Base-by-base conservation (phyloP, 2,329 filamentous ascomycete species). In the Clarireedia monteithiana region DNA sequence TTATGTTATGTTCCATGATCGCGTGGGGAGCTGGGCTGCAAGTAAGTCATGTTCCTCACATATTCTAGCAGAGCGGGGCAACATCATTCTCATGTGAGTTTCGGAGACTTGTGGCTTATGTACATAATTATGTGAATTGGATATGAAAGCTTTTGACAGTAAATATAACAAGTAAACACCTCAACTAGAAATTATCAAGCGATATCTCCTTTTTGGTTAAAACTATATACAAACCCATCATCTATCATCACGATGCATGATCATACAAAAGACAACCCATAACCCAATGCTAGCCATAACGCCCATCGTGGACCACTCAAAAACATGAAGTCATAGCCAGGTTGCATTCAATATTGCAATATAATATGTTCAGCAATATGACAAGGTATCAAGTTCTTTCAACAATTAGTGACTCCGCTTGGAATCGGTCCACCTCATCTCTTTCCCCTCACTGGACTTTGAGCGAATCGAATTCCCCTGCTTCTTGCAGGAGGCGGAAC, bases 381-480 rank as follows among this genome's bases (percentile, higher is more conserved):
- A 27, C 23, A n/a, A 26, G 27, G 17, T 45, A 53, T 17, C 30
- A 39, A 53, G 20, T 20, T 45, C 44, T 27, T 27, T 53, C 10
- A 4, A 39, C 23, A 50, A 50, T 48, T 34, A 48, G 36, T 26
- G 40, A n/a, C 7, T 20, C 3, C 5, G 15, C 12, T 23, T 40
- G 12, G 23, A 20, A 53, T 46, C n/a, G 46, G 17, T 34, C 46
- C 30, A 27, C 17, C 26, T 20, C 20, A 20, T 26, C 49, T 52
- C 53, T 51, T 56, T 46, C 55, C 49, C 50, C 58, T 61, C 60
- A 68, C 66, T 15, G 68, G 68, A 58, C 68, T 68, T 59, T 67
- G 61, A 6, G 67, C 68, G 50, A 70, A 70, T 23, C 68, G 58
- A 50, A 70, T 70, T 1, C 66, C 68, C 20, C 65, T 59, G 36